Evolutionary conservation across 1,284 basidiomycete genomes (phyloP).

Genomic region (Cryptococcus sp.): DNA sequence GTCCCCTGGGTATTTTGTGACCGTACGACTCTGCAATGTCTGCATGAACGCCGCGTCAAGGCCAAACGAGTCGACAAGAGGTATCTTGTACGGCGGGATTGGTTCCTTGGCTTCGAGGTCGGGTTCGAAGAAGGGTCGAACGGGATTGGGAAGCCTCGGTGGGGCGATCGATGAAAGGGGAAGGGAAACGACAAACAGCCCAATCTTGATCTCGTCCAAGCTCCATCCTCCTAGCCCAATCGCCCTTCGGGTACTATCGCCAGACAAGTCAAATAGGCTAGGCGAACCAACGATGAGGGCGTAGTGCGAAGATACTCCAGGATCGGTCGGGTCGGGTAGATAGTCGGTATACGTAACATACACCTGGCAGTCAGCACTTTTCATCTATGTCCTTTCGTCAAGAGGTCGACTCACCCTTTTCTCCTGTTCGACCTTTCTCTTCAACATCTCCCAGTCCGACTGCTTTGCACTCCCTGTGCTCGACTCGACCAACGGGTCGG

Average conservation of each 20-base stretch:
- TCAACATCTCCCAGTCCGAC: conserved; percentile 9
- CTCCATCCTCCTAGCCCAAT: conserved; percentile 8
- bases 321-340: background rate
- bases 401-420: background rate
- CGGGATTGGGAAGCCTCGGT: conserved; percentile 21
- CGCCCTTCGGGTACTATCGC: background rate
- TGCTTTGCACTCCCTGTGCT: background rate
- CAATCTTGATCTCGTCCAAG: conserved; percentile 3
- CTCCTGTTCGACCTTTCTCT: conserved; percentile 1
- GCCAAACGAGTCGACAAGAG: conserved; percentile 12
- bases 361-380: conserved; percentile 6
- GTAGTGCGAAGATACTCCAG: conserved; percentile 9
- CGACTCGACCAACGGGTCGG: background rate
- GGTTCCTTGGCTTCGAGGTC: background rate
- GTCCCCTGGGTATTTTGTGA: conserved; percentile 4
- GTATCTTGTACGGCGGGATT: background rate
- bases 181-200: conserved; percentile 13
- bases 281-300: conserved; percentile 14
- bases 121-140: conserved; percentile 9
- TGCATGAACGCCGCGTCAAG: conserved; percentile 5
- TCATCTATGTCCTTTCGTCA: background rate
- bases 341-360: conserved; percentile 16
- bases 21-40: background rate
- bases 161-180: conserved; percentile 8
- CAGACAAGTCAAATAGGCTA: background rate